phyloP scores from a whole-genome alignment of 2,329 filamentous ascomycete genomes.

The Colletotrichum tofieldiae region DNA sequence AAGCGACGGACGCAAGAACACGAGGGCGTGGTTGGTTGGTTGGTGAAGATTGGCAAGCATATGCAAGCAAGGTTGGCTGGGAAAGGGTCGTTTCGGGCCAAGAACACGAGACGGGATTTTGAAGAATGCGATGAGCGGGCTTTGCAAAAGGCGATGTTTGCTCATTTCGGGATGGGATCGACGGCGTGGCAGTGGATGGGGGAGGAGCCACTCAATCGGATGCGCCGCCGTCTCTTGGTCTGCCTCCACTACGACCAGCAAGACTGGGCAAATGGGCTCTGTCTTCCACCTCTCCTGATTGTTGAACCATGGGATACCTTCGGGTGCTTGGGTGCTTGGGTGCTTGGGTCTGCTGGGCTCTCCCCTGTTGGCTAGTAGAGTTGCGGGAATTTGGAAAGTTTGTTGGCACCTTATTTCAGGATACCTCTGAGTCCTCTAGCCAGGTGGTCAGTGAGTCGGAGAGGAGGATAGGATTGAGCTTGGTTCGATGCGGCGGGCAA shows the following conservation, averaged over 20 bases:
- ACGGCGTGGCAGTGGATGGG: neutral
- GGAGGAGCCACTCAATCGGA: slow-evolving; percentile 28
- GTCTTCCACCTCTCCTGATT: neutral
- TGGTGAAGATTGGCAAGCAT: neutral
- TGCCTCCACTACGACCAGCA: slow-evolving; percentile 4
- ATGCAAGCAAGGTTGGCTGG: neutral
- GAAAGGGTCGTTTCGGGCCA: neutral
- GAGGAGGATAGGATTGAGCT: neutral
- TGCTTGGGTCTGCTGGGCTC: slow-evolving; percentile 6
- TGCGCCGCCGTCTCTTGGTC: slow-evolving; percentile 17
- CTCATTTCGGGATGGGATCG: slow-evolving; percentile 33
- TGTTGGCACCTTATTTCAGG: neutral
- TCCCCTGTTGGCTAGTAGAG: slow-evolving; percentile 28
- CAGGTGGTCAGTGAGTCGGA: neutral
- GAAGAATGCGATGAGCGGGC: slow-evolving; percentile 33
- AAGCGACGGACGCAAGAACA: neutral
- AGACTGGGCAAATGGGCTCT: neutral
- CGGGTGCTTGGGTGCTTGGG: neutral
- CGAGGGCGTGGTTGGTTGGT: neutral
- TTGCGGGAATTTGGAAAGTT: slow-evolving; percentile 33
- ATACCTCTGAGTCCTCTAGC: neutral
- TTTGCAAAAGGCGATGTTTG: slow-evolving; percentile 32
- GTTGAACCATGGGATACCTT: neutral
- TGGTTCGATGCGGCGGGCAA: neutral
- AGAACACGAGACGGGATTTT: slow-evolving; percentile 25